Conservation (phyloP, 495 filamentous ascomycete genomes). For the Lasiosphaeris hirsuta region DNA sequence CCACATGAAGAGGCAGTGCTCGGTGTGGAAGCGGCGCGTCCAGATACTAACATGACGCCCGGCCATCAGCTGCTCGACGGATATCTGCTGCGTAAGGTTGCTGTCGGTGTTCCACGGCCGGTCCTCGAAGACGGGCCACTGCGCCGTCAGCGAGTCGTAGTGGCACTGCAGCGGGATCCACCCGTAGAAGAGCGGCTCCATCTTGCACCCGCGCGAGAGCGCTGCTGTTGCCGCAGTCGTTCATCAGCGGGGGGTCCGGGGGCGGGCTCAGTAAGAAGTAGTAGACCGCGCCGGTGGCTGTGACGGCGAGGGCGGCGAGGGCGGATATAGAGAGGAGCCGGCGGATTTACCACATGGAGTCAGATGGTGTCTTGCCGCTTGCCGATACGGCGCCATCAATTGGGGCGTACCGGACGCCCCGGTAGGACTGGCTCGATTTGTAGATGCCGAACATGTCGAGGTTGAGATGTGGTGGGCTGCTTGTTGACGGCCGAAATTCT, state of each 20-base stretch:
- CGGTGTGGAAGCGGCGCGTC: conserved; percentile 2
- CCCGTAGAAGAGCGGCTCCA: conserved; percentile 27
- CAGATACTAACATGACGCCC: background rate
- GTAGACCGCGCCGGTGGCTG: background rate
- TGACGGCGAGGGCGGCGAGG: background rate
- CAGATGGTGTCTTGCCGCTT: no score
- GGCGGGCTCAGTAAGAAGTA: background rate
- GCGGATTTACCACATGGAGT: no score
- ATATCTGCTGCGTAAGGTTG: conserved; percentile 1
- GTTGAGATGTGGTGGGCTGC: no score
- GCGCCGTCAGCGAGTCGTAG: conserved; percentile 17
- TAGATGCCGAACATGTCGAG: no score
- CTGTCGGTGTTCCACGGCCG: background rate
- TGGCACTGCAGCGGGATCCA: conserved; percentile 24
- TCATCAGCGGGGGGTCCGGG: background rate
- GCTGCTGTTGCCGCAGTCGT: conserved; percentile 20
- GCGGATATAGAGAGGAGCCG: no score
- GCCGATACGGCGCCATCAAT: no score
- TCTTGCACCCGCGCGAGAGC: conserved; percentile 19
- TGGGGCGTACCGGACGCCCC: no score
- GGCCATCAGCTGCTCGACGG: background rate
- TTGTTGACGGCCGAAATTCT: no score
- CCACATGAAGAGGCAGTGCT: conserved; percentile 8
- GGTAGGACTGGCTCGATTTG: no score
- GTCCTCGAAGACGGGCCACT: conserved; percentile 2